Conservation (phyloP, 352 stramenopile species). For the Plasmopara viticola region DNA sequence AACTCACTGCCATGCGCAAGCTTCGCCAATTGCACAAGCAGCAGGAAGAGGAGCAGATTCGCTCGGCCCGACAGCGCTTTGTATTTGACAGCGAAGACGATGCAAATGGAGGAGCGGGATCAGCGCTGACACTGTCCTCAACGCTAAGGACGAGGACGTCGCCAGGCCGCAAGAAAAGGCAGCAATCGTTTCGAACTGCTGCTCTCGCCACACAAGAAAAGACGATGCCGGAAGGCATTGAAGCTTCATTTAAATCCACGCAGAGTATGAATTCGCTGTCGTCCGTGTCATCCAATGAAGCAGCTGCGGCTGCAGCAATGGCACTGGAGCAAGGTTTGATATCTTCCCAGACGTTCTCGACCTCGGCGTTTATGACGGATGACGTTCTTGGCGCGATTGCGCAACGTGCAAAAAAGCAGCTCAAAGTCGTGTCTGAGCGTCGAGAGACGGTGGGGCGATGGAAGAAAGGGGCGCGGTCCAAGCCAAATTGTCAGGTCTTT, state of each 20-base stretch:
- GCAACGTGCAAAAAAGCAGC: slow-evolving; percentile 33
- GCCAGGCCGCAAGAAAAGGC: slow-evolving; percentile 19
- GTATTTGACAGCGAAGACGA: slow-evolving; percentile 28
- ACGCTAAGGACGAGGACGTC: slow-evolving; percentile 21
- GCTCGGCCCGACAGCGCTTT: slow-evolving; percentile 24
- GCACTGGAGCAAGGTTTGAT: slow-evolving; percentile 28
- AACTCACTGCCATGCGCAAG: slow-evolving; percentile 4
- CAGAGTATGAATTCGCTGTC: slow-evolving; percentile 12
- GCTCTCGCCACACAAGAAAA: slow-evolving; percentile 3
- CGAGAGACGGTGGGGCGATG: slow-evolving; percentile 44
- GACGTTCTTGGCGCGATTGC: slow-evolving; percentile 27
- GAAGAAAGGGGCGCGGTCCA: slow-evolving; percentile 29
- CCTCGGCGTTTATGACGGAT: slow-evolving; percentile 25
- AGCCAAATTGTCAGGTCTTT: slow-evolving; percentile 42
- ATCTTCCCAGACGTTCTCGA: slow-evolving; percentile 30
- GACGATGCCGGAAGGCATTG: slow-evolving; percentile 2
- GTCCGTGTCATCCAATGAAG: slow-evolving; percentile 21
- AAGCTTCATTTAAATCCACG: slow-evolving; percentile 4
- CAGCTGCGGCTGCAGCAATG: slow-evolving; percentile 7
- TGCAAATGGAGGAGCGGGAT: slow-evolving; percentile 8
- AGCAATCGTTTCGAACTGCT: background rate
- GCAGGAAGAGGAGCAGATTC: slow-evolving; percentile 15
- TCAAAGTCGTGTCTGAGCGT: slow-evolving; percentile 38
- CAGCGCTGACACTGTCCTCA: slow-evolving; percentile 8
- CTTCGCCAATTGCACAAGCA: slow-evolving; percentile 2